phyloP scores from a whole-genome alignment of 371 early-diverging fungal genomes.

The Mucor irregularis region DNA sequence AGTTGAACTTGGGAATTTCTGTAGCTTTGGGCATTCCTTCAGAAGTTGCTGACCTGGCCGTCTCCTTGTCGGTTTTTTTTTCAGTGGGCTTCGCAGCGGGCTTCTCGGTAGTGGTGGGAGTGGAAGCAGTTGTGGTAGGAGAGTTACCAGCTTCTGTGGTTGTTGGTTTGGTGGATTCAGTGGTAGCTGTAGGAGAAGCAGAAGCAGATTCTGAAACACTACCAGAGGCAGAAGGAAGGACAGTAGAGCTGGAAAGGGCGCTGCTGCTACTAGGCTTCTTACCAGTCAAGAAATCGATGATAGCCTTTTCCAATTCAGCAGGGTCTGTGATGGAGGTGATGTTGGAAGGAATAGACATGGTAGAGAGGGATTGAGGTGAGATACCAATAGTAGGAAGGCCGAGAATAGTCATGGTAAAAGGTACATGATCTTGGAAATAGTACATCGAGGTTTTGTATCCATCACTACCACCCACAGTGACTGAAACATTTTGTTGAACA shows the following conservation, averaged over 20 bases:
- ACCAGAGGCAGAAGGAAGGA: background rate
- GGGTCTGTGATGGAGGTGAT: conserved; percentile 4
- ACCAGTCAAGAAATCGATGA: conserved; percentile 2
- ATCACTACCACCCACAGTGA: conserved; percentile 25
- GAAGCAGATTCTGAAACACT: background rate
- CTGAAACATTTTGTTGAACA: conserved; percentile 28
- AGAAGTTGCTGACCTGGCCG: background rate
- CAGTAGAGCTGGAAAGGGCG: background rate
- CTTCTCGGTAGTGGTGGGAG: background rate
- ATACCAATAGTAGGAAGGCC: conserved; percentile 12
- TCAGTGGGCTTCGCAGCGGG: background rate
- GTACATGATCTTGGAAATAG: conserved; percentile 35
- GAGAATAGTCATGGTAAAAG: conserved; percentile 18
- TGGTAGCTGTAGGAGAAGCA: conserved; percentile 3
- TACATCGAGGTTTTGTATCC: conserved; percentile 27
- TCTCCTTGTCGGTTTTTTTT: background rate
- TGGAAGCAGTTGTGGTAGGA: background rate
- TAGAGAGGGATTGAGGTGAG: background rate
- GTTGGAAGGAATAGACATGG: conserved; percentile 5
- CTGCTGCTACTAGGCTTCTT: background rate
- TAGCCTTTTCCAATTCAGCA: background rate
- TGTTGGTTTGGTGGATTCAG: background rate
- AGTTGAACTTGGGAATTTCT: too few species aligned
- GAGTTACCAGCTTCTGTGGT: background rate
- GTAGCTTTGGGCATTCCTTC: too few species aligned